A percentile compares a stretch with the other conserved stretches of the same genome.
These are phyloP conservation scores for Fusarium ambrosium DNA, from an alignment of 2,329 filamentous ascomycete genomes.

Conservation along the genomic window DNA sequence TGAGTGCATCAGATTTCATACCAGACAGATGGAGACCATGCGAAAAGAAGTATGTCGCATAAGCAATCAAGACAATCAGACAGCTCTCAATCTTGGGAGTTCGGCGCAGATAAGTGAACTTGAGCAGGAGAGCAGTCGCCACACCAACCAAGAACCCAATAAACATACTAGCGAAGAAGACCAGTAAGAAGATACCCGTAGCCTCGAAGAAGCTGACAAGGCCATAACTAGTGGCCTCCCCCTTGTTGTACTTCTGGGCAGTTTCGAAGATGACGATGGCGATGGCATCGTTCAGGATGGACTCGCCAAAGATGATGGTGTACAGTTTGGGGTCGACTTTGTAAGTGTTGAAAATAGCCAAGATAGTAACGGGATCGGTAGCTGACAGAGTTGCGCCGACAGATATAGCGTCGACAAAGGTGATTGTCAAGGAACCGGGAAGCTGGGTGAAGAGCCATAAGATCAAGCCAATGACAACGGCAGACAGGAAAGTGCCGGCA, in stretches of 20 bases:
- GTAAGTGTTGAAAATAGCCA: constrained; percentile 99
- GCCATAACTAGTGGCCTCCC: constrained; percentile 78
- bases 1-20: constrained; percentile 58
- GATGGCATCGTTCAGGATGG: constrained; percentile 97
- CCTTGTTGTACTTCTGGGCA: constrained; percentile 90
- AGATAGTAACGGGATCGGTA: constrained; percentile 96
- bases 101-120: constrained; percentile 92
- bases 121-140: constrained; percentile 86
- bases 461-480: constrained; percentile 91
- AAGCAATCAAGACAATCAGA: constrained; percentile 91
- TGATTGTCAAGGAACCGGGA: constrained; percentile 85
- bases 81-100: constrained; percentile 98
- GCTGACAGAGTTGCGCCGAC: constrained; percentile 96
- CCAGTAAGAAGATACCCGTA: constrained; percentile 92
- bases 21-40: constrained; percentile 96
- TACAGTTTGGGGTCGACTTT: constrained; percentile 99
- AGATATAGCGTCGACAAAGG: constrained; percentile 95
- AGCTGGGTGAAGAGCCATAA: constrained; percentile 91
- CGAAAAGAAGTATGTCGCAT: constrained; percentile 97
- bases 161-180: constrained; percentile 94
- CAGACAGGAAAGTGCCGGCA: constrained; percentile 95
- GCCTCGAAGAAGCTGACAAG: constrained; percentile 89
- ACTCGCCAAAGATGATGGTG: constrained; percentile 98
- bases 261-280: constrained; percentile 99
- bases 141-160: constrained; percentile 92